Base-by-base conservation (phyloP, 495 filamentous ascomycete genomes). In the Amphirosellinia nigrospora region DNA sequence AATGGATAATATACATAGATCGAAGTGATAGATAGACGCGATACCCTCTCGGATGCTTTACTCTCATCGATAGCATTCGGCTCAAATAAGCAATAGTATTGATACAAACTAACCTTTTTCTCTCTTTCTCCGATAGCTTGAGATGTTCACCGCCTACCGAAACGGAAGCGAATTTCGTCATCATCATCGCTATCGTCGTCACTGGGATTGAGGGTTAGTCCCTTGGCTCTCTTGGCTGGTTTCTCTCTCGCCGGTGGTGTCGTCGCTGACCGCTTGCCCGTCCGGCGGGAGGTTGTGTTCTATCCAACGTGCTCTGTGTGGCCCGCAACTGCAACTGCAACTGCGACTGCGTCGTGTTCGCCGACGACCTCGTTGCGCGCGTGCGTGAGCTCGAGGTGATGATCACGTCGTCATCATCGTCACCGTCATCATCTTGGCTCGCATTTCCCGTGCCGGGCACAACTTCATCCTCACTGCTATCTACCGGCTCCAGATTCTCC, bases 131-230 rank as follows among this genome's bases (percentile, higher is more conserved):
- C 46, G 1, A 16, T 30, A 4, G 23, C 43, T 32, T 64, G 15
- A 30, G 10, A 36, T 36, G 13, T 23, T 63, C 30, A 55, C 48
- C 85, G 86, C 52, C 86, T 83, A 55, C 86, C 82, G 72, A 91
- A 89, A 69, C 86, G 83, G 73, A 91, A 89, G 10, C 83, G 83
- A 59, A 84, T 79, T n/a, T n/a, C n/a, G 60, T 85, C 88, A 55
- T 86, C 88, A 48, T 87, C 85, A 30, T 87, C 88, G 58, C 72
- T 76, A 53, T 76, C 76, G 15, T 86, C 85, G 67, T 82, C 84
- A 38, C 83, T 82, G 11, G 77, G 81, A 19, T 82, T 79, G 16
- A 71, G 53, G 1, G 69, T 56, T 19, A 66, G 55, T 16, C 64
- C 71, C 68, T 83, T 79, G 50, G 81, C 75, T 58, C 80, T 82